Evolutionary conservation across 2,329 filamentous ascomycete species (phyloP).

Genomic region (Colletotrichum sp.): DNA sequence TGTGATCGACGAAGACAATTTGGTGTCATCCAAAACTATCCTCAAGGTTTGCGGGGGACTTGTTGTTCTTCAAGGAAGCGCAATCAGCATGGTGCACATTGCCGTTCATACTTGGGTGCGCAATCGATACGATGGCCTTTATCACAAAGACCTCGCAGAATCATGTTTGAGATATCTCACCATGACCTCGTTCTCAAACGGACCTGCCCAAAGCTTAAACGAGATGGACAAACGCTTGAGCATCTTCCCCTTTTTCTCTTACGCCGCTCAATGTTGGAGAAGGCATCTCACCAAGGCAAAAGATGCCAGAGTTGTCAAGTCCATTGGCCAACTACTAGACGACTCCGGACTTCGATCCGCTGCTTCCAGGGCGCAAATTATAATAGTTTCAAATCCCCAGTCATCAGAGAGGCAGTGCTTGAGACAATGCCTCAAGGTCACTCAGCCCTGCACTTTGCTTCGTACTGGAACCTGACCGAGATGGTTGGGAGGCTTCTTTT

Average conservation of each 20-base stretch:
- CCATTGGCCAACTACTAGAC: neutral
- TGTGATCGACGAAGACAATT: neutral
- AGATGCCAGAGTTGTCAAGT: neutral
- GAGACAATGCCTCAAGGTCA: neutral
- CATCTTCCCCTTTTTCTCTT: neutral
- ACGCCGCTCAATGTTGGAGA: neutral
- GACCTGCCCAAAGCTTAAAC: accelerated
- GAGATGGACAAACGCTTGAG: neutral
- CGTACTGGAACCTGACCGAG: neutral
- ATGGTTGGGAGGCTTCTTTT: neutral
- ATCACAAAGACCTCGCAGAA: neutral
- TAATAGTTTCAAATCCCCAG: neutral
- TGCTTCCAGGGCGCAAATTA: neutral
- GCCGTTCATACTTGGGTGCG: neutral
- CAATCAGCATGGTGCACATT: neutral
- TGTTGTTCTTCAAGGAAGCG: neutral
- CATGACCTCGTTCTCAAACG: accelerated
- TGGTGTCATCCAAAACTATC: neutral
- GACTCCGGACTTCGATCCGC: neutral
- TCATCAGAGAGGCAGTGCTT: neutral
- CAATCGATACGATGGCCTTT: accelerated
- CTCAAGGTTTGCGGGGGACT: neutral
- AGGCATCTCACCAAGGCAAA: neutral
- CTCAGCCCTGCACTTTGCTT: neutral
- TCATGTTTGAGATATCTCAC: neutral